Evolutionary conservation across 768 basidiomycete species (phyloP), one percentile per base, ranked within the genome.

Genomic region (Termitomyces sp.): DNA sequence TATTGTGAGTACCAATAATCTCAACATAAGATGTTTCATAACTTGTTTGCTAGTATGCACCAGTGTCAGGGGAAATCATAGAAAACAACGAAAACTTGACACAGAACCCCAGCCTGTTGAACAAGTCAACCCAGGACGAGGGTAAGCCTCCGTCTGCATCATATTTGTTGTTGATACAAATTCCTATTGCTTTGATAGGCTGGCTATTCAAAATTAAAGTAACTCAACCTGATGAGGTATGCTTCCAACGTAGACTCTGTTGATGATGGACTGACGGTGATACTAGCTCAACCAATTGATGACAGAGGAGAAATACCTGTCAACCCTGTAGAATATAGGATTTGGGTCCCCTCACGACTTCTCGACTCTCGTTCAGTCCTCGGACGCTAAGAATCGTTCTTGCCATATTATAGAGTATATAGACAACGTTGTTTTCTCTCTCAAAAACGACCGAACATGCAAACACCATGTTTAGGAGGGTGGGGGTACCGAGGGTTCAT

Each of bases 151-250:
- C 18, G 41, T n/a, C n/a, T n/a, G n/a, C n/a, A n/a, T n/a, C n/a
- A n/a, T 11, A 12, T 3, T 35, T 36, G 41, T 22, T 22, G 11
- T 35, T 29, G 22, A 25, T 27, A 10, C 1, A n/a, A 44, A 20
- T 43, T 53, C 32, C 54, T 23, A 41, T 16, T 16, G 5, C 39
- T n/a, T 27, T 43, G 31, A 18, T 42, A 98, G 95, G 96, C 53
- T 99, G 96, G 96, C 83, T 99, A 43, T 94, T 89, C 84, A 95
- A 91, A 77, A 87, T 99, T 64, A 84, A 88, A 68, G 70, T 97
- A 42, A 81, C 88, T 20, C 71, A 90, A 54, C 86, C 88, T 5
- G 70, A 77, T 1, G 91, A 98, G 81, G 91, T 94, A 68, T 38
- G 44, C 13, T 53, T 32, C 39, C 10, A 9, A 18, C 9, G 77